phyloP scores from a whole-genome alignment of 2,329 filamentous ascomycete species.

The Trematosphaeria pertusa region DNA sequence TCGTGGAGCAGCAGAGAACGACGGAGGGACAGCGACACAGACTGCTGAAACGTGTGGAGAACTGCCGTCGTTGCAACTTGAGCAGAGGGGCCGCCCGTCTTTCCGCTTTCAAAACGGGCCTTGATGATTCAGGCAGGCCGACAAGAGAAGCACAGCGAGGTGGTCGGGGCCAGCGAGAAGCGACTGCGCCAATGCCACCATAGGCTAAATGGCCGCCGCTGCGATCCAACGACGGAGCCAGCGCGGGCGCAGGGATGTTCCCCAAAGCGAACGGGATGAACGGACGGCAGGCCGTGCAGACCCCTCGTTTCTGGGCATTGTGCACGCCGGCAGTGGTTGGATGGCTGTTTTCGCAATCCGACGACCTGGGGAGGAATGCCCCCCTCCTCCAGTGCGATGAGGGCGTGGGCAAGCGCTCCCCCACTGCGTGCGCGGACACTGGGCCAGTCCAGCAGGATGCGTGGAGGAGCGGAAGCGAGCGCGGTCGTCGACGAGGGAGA shows the following conservation, averaged over 20 bases:
- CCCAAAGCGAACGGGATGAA: conserved; percentile 41
- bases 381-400: conserved; percentile 2
- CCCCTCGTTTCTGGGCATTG: conserved; percentile 24
- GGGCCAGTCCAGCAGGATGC: not conserved
- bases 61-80: conserved; percentile 31
- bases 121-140: conserved; percentile 37
- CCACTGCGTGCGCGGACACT: not conserved
- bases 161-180: conserved; percentile 19
- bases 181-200: conserved; percentile 31
- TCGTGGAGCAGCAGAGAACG: conserved; percentile 15
- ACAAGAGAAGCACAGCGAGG: conserved; percentile 19
- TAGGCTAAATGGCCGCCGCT: conserved; percentile 45
- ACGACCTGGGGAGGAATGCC: conserved; percentile 22
- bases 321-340: conserved; percentile 30
- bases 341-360: conserved; percentile 30
- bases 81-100: conserved; percentile 8
- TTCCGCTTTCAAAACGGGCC: conserved; percentile 36
- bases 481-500: conserved; percentile 17
- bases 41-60: conserved; percentile 37
- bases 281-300: conserved; percentile 46
- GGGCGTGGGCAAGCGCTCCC: not conserved
- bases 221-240: conserved; percentile 23
- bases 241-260: conserved; percentile 35
- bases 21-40: conserved; percentile 29
- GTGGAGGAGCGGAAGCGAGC: conserved; percentile 21